A percentile compares a stretch with the other conserved stretches of the same genome.
Conservation (phyloP, 1,284 basidiomycete genomes). For the Microbotryum saponariae region DNA sequence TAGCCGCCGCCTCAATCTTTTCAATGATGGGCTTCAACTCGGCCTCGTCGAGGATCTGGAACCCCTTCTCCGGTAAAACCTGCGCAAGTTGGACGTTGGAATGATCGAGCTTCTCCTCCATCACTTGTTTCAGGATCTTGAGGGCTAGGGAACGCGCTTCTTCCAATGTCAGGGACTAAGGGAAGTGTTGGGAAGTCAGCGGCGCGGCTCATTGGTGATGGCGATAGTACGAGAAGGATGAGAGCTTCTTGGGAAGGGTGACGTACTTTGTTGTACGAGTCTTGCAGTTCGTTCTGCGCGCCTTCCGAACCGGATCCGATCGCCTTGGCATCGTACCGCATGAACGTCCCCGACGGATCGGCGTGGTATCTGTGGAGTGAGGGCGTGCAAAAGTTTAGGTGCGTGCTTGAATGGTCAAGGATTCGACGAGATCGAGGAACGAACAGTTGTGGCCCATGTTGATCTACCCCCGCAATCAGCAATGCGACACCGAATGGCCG, state of each 20-base stretch:
- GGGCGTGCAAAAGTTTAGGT: neutral
- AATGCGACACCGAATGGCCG: constrained; percentile 97
- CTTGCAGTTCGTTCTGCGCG: constrained; percentile 92
- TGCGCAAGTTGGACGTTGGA: constrained; percentile 97
- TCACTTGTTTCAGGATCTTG: constrained; percentile 93
- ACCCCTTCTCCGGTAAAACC: constrained; percentile 67
- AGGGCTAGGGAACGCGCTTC: constrained; percentile 84
- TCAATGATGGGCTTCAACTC: constrained; percentile 65
- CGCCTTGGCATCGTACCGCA: constrained; percentile 95
- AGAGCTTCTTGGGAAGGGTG: neutral
- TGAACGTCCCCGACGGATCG: constrained; percentile 97
- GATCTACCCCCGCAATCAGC: constrained; percentile 92
- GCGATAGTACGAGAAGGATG: too few species aligned
- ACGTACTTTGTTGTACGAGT: constrained; percentile 88
- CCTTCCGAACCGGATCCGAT: constrained; percentile 98
- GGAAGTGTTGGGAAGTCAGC: neutral
- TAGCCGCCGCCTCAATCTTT: constrained; percentile 12
- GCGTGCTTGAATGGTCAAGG: constrained; percentile 3
- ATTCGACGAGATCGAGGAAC: constrained; percentile 31
- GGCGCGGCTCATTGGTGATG: too few species aligned
- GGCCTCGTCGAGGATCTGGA: constrained; percentile 71
- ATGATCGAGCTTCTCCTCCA: constrained; percentile 98
- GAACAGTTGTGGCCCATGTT: constrained; percentile 89
- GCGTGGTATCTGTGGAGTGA: constrained; percentile 69
- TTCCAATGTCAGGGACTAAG: constrained; percentile 81